Base-by-base conservation (phyloP, 2,329 filamentous ascomycete species). In the Botrytis medusae region DNA sequence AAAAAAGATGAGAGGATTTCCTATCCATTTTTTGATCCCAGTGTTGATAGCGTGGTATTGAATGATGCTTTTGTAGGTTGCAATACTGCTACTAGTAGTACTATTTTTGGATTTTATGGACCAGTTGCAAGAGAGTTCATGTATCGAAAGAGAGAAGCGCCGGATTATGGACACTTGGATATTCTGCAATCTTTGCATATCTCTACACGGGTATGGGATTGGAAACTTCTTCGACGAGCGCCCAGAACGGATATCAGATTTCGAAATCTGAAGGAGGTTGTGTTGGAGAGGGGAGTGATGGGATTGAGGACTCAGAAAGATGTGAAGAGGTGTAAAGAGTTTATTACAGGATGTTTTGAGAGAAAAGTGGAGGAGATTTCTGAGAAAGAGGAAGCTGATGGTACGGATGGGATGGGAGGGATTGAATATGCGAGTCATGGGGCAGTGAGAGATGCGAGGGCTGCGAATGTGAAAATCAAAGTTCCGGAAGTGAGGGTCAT, bases 111-210 rank as follows among this genome's bases (percentile, higher is more conserved):
- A 3, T 29, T 54, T 6, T 54, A 40, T 14, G 46, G 16, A 3
- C 1, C 16, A 1, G 16, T 0, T 10, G 12, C 7, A 18, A 16
- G 14, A 16, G 22, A 8, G 7, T 1, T n/a, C 7, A 9, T 10
- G 4, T 44, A 29, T 16, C 2, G 16, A 7, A n/a, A 44, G n/a
- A 29, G n/a, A n/a, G n/a, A 40, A 3, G 9, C 10, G 16, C 2
- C 1, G 9, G 25, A 29, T 51, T 34, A 14, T 32, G 6, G 1
- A 9, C 12, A 51, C 4, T 12, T 68, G 4, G 34, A 54, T 40
- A 2, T 68, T 29, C 18, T 68, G 25, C 64, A 42, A 29, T 40
- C 46, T 0, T 18, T 68, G 25, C 34, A 54, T 40, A 20, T 68
- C 29, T 9, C 64, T 1, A 34, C 64, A 2, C 46, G n/a, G 7